Base-by-base conservation (phyloP, 148 eudicot genomes). In the Cornus florida region DNA sequence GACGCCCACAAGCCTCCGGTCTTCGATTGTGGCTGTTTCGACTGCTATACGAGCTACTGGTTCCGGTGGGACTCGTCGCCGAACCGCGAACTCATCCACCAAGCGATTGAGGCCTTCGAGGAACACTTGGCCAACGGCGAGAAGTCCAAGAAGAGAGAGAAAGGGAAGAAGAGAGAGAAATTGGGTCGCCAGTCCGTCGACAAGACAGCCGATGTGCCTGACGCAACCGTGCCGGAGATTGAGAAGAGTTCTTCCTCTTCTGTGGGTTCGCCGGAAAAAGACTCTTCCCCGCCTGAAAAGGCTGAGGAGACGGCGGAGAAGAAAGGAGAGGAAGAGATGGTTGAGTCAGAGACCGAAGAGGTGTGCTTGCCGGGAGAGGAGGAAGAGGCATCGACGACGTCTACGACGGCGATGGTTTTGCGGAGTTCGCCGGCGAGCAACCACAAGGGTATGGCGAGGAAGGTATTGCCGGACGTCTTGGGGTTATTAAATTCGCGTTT, bases 401-500 rank as follows among this genome's bases (percentile, higher is more conserved):
- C 11, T 75, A 48, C 69, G 80, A 28, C 28, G n/a, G 66, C 75
- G 73, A 69, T n/a, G 73, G 77, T 2, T 28, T 31, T 69, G 22
- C 19, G 67, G 67, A 53, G 65, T 7, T 67, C 74, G 71, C 33
- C 81, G 71, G 83, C 16, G 64, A 70, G 43, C 71, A 69, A 70
- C 72, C 86, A 88, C 70, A 91, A 87, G 75, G 97, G 94, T 57
- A 78, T 93, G 77, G 93, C 88, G 56, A 89, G 91, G 86, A 93
- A 89, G 82, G 87, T 91, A 19, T 73, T 91, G 53, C 97, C 95
- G 97, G 97, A 93, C 83, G 89, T 93, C 78, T 83, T 93, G 67
- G 95, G 95, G 68, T 32, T 91, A 73, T 84, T 93, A 9, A 83
- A 87, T 79, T 93, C 94, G 39, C 95, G 95, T 89, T 90, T 93